phyloP scores from a whole-genome alignment of 441 rosid species.

The Populus trichocarpa region DNA sequence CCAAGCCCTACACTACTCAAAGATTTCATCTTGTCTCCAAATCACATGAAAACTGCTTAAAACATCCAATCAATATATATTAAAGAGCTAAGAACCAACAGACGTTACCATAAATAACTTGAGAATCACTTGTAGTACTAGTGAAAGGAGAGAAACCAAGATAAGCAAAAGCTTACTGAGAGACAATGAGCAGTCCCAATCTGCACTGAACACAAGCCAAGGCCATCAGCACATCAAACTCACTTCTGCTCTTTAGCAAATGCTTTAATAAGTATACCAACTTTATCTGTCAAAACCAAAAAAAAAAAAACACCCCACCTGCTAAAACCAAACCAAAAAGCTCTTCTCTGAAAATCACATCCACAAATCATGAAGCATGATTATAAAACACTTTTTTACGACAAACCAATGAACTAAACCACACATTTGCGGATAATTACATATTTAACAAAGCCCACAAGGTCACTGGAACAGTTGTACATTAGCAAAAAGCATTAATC shows the following conservation, averaged over 20 bases:
- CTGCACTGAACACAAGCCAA: conserved; percentile 27
- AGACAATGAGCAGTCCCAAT: conserved; percentile 23
- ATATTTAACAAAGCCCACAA: neutral
- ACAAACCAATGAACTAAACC: conserved; percentile 19
- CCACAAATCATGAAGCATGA: conserved; percentile 28
- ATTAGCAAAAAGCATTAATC: neutral
- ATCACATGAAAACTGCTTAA: conserved; percentile 23
- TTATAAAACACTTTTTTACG: conserved; percentile 6
- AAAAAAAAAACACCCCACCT: neutral
- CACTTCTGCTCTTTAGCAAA: conserved; percentile 19
- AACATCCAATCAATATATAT: neutral
- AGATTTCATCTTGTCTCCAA: conserved; percentile 62
- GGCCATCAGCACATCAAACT: conserved; percentile 13
- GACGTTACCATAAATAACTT: conserved; percentile 16
- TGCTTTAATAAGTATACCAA: conserved; percentile 13
- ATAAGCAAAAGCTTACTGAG: conserved; percentile 9
- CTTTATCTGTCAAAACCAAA: conserved; percentile 24
- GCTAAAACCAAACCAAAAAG: conserved; percentile 14
- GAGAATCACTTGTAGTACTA: neutral
- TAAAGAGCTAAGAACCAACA: neutral
- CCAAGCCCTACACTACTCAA: conserved; percentile 89
- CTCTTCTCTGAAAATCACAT: conserved; percentile 31
- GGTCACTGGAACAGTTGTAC: neutral
- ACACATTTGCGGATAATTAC: conserved; percentile 16
- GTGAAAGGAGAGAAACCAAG: conserved; percentile 11